phyloP scores from a whole-genome alignment of 805 yeast species.

The Candida stauntonica region DNA sequence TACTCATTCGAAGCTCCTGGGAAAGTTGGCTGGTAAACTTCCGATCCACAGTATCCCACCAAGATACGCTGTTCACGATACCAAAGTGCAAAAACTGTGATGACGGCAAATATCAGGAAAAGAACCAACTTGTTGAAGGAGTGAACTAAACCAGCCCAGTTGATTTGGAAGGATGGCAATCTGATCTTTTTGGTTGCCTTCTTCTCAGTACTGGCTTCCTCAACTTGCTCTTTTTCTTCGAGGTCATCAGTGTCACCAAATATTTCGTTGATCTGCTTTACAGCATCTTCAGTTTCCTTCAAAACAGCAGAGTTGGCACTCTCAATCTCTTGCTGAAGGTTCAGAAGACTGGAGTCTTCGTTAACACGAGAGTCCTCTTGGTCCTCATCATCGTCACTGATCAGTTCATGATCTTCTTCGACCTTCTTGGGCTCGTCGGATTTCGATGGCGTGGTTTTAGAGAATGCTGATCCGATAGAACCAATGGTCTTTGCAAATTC shows the following conservation, averaged over 20 bases:
- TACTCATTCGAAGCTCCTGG: constrained; percentile 27
- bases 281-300: constrained; percentile 27
- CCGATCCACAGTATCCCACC: constrained; percentile 74
- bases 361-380: constrained; percentile 3
- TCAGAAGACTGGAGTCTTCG: constrained; percentile 15
- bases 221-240: constrained; percentile 8
- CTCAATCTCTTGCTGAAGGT: constrained; percentile 25
- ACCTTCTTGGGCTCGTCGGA: background rate
- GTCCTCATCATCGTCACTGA: constrained; percentile 9
- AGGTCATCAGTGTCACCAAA: constrained; percentile 1
- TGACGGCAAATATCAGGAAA: constrained; percentile 34
- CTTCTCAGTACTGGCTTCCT: constrained; percentile 5
- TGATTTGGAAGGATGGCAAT: constrained; percentile 3
- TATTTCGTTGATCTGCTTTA: constrained; percentile 23
- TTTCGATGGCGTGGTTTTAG: background rate
- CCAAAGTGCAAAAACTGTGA: constrained; percentile 47
- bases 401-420: constrained; percentile 10
- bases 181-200: background rate
- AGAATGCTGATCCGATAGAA: background rate
- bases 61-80: constrained; percentile 58
- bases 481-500: constrained; percentile 33
- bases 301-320: constrained; percentile 20
- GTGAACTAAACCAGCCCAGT: constrained; percentile 11
- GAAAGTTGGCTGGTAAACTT: constrained; percentile 42
- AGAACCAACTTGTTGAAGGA: constrained; percentile 26